These are phyloP conservation scores for Kodamaea restingae DNA, from an alignment of 805 yeast genomes.

Conservation along the genomic window DNA sequence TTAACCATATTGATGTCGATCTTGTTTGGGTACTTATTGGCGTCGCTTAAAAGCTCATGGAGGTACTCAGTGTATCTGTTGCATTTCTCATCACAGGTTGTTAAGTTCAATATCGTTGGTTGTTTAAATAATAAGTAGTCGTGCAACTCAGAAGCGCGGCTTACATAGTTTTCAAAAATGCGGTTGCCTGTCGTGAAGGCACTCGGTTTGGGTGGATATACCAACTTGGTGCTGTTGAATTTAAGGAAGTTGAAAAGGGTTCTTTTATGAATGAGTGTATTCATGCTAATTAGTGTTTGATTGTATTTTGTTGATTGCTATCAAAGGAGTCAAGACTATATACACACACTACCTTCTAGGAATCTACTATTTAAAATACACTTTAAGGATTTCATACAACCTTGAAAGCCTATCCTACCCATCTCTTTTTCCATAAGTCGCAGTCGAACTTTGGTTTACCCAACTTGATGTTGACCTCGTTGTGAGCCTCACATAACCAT, in stretches of 20 bases:
- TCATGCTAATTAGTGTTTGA: slow-evolving; percentile 1
- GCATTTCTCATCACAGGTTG: slow-evolving; percentile 60
- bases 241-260: slow-evolving; percentile 5
- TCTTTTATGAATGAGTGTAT: slow-evolving; percentile 5
- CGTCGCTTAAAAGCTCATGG: slow-evolving; percentile 33
- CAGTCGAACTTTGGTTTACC: slow-evolving; percentile 89
- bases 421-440: slow-evolving; percentile 83
- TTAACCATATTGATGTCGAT: slow-evolving; percentile 60
- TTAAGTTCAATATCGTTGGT: slow-evolving; percentile 71
- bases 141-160: slow-evolving; percentile 57
- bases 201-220: slow-evolving; percentile 40
- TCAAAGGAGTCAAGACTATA: neutral
- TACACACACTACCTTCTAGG: neutral
- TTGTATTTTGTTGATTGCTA: slow-evolving; percentile 1
- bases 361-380: neutral
- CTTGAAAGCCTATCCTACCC: slow-evolving; percentile 43
- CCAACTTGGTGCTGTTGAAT: slow-evolving; percentile 18
- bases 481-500: slow-evolving; percentile 96
- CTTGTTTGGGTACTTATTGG: slow-evolving; percentile 26
- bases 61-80: slow-evolving; percentile 61
- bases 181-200: slow-evolving; percentile 38
- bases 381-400: neutral
- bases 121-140: slow-evolving; percentile 47
- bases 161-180: slow-evolving; percentile 40
- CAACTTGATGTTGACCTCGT: slow-evolving; percentile 80